phyloP scores from a whole-genome alignment of 2,329 filamentous ascomycete genomes.

The Amphichorda felina region DNA sequence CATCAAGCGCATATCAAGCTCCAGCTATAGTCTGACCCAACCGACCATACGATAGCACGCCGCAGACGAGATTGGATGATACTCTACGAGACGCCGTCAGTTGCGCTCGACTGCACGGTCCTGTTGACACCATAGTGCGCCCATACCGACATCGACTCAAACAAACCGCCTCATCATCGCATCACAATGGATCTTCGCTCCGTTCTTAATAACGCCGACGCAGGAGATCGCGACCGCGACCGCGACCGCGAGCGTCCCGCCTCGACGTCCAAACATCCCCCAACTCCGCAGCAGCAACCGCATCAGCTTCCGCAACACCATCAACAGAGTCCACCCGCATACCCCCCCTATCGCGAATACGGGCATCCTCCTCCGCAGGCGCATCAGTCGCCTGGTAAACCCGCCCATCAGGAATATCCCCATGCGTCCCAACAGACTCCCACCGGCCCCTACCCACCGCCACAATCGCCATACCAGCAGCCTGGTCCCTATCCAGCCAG shows the following conservation, averaged over 20 bases:
- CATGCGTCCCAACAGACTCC: conserved; percentile 12
- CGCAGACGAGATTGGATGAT: not conserved
- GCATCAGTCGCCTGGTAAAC: conserved; percentile 35
- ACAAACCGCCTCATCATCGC: not conserved
- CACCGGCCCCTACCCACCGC: conserved; percentile 18
- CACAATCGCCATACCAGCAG: conserved; percentile 24
- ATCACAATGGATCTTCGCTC: conserved; percentile 37
- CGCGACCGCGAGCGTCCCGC: not conserved
- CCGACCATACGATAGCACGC: not conserved
- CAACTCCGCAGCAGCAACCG: conserved; percentile 19
- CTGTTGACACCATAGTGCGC: not conserved
- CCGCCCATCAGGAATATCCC: conserved; percentile 31
- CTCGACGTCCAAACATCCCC: conserved; percentile 18
- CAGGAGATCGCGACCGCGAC: not conserved
- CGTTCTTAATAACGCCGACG: conserved; percentile 41
- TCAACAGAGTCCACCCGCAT: conserved; percentile 26
- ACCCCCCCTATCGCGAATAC: conserved; percentile 40
- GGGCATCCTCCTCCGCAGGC: conserved; percentile 17
- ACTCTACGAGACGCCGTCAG: not conserved
- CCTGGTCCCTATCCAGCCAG: conserved; percentile 29
- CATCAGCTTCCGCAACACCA: conserved; percentile 21
- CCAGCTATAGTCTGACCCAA: not conserved
- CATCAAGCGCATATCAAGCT: conserved; percentile 2
- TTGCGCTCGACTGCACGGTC: not conserved
- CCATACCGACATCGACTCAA: too few species aligned